Conservation (phyloP, 1,139 yeast species). For the Pichia sp. region DNA sequence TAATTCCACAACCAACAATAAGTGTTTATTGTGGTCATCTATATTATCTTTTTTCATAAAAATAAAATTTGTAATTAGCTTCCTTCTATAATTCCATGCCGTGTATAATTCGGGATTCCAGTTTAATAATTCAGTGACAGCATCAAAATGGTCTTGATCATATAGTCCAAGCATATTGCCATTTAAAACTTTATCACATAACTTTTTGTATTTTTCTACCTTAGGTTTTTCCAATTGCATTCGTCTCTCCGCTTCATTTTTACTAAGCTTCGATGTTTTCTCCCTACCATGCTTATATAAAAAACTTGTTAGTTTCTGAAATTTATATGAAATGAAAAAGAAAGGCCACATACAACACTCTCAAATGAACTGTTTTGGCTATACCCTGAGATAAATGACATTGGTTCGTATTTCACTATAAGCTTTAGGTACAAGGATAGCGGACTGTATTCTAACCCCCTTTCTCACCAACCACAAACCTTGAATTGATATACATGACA, state of each 20-base stretch:
- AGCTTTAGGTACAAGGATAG: neutral
- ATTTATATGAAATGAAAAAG: neutral
- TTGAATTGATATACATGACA: no score
- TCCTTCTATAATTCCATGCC: constrained; percentile 84
- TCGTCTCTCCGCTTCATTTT: constrained; percentile 49
- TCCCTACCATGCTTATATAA: constrained; percentile 57
- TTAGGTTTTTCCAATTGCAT: constrained; percentile 44
- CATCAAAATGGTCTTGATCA: constrained; percentile 38
- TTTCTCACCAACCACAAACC: neutral
- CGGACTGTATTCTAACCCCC: no score
- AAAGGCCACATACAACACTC: constrained; percentile 10
- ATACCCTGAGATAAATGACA: constrained; percentile 17
- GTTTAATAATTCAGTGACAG: constrained; percentile 50
- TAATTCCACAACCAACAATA: constrained; percentile 52
- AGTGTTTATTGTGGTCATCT: constrained; percentile 24
- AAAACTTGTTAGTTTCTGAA: neutral
- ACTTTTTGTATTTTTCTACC: constrained; percentile 46
- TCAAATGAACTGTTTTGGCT: constrained; percentile 12
- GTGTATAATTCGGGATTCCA: constrained; percentile 85
- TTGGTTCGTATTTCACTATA: neutral
- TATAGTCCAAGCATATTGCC: constrained; percentile 31
- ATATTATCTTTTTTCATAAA: constrained; percentile 19
- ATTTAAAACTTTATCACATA: constrained; percentile 39
- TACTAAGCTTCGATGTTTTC: constrained; percentile 43
- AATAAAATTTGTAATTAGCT: constrained; percentile 41